Conservation (phyloP, 495 filamentous ascomycete species). For the Pyrenopolyporus hunteri region DNA sequence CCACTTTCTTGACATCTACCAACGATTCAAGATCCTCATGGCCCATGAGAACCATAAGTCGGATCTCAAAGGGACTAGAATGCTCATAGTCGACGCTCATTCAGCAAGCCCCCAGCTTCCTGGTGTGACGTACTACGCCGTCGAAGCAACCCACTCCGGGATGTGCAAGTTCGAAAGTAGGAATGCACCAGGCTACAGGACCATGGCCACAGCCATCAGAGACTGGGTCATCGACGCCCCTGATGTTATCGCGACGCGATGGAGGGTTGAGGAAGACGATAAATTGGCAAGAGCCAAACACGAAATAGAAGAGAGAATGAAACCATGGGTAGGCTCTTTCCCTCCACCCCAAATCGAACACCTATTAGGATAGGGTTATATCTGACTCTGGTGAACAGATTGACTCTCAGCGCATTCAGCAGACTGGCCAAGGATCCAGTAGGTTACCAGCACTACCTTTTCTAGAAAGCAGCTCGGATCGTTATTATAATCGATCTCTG, state of each 20-base stretch:
- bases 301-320: constrained; percentile 51
- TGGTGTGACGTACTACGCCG: constrained; percentile 76
- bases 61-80: constrained; percentile 65
- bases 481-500: constrained; percentile 35
- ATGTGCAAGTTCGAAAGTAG: constrained; percentile 87
- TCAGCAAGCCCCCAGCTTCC: constrained; percentile 78
- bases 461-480: constrained; percentile 32
- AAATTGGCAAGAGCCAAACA: constrained; percentile 51
- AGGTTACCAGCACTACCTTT: constrained; percentile 41
- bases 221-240: constrained; percentile 70
- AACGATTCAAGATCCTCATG: constrained; percentile 71
- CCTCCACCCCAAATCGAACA: not conserved
- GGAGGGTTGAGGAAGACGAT: constrained; percentile 66
- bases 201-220: constrained; percentile 72
- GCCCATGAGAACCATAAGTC: constrained; percentile 72
- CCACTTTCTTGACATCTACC: constrained; percentile 74
- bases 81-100: constrained; percentile 71
- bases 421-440: constrained; percentile 36
- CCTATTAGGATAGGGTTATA: not conserved
- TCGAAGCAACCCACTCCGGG: constrained; percentile 81
- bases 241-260: constrained; percentile 61
- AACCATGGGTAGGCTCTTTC: constrained; percentile 47
- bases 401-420: constrained; percentile 38
- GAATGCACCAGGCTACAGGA: constrained; percentile 73
- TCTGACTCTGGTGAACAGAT: constrained; percentile 33